These are phyloP conservation scores for Wickerhamomyces alni DNA, from an alignment of 805 yeast genomes.

Conservation along the genomic window DNA sequence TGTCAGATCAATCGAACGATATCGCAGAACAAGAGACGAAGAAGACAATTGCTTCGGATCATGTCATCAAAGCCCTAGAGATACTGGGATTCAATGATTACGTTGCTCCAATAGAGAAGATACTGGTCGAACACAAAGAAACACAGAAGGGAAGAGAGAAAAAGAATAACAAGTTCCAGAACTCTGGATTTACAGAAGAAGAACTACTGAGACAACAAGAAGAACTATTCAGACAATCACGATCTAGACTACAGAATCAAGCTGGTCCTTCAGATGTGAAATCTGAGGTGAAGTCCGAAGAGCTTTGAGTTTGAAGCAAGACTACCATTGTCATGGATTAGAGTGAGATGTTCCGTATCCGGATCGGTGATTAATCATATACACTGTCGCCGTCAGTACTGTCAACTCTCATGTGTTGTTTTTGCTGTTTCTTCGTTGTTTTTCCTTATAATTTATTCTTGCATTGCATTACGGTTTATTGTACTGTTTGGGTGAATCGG, in stretches of 20 bases:
- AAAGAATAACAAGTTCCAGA: constrained; percentile 88
- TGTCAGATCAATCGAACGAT: constrained; percentile 90
- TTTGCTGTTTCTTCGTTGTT: no score
- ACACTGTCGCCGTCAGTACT: no score
- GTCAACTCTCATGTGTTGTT: no score
- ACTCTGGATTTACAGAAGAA: constrained; percentile 87
- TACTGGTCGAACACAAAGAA: constrained; percentile 82
- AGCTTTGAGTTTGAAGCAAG: no score
- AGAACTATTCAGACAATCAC: constrained; percentile 75
- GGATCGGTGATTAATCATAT: no score
- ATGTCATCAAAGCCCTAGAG: constrained; percentile 81
- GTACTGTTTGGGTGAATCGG: no score
- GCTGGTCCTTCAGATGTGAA: constrained; percentile 2
- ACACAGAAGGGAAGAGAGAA: constrained; percentile 82
- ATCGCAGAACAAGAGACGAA: constrained; percentile 95
- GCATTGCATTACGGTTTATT: no score
- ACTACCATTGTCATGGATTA: no score
- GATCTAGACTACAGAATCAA: constrained; percentile 50
- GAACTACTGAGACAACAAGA: constrained; percentile 90
- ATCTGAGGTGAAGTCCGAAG: constrained; percentile 1
- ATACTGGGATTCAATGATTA: constrained; percentile 86
- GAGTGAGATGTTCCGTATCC: no score
- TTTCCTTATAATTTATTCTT: no score
- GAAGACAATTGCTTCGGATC: constrained; percentile 95
- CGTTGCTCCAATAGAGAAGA: constrained; percentile 73